Base-by-base conservation (phyloP, 257 asterid species). In the Nicotiana knightiana region DNA sequence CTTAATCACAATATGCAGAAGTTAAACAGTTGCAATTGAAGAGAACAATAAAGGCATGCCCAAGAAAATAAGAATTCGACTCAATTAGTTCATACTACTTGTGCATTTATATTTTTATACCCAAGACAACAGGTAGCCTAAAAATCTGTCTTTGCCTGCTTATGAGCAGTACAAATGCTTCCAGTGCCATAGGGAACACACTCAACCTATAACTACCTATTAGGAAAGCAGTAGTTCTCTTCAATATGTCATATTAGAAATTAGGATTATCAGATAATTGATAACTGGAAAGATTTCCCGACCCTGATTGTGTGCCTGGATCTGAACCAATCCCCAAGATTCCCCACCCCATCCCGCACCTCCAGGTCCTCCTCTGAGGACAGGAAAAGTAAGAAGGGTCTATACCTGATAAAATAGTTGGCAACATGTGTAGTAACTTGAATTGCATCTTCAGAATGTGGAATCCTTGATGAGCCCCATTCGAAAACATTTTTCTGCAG, bases 401-500 rank as follows among this genome's bases (percentile, higher is more conserved):
- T 11, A 53, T 89, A 93, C 99, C 99, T 87, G 63, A 92, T 84
- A 51, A 95, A 90, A 85, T 84, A 95, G 90, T 95, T 93, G 84
- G 99, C 97, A 86, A 93, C 95, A 63, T 91, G 91, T 84, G 93
- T 97, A 82, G 99, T 91, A 77, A 95, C 99, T 88, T 90, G 97
- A 88, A 95, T 58, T 57, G 99, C 99, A 77, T 93, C 99, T 87
- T 93, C 99, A 0, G 99, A 88, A 91, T 95, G 99, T 46, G 99
- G 99, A 86, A 93, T 95, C 91, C 82, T 79, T 28, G 93, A 89
- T 83, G 85, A 86, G 77, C 97, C 98, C 99, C 99, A 95, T 81
- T 93, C 99, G 17, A 95, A 95, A 81, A 98, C 97, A 90, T 95
- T 95, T 93, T 95, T 95, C 99, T 95, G 89, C 83, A 88, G 58